Base-by-base conservation (phyloP, 1,284 basidiomycete genomes). In the Moesziomyces globuligerus region DNA sequence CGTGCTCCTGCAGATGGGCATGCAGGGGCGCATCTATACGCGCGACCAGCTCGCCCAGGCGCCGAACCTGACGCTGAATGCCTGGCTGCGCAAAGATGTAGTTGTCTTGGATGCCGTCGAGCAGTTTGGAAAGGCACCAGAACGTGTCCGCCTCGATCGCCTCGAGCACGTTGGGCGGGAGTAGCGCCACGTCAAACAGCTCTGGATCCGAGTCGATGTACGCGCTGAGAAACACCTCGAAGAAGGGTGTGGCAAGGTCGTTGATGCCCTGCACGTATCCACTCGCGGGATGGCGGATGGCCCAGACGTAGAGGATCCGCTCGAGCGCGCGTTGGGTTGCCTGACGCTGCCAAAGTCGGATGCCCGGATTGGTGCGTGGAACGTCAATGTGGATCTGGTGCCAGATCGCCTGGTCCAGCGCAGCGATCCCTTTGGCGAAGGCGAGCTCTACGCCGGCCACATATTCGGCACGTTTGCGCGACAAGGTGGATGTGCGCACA, bases 391-490 rank as follows among this genome's bases (percentile, higher is more conserved):
- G 66, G 46, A 82, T 81, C 51, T 81, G 80, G 50, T 81, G 80
- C 79, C 79, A 82, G 39, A 79, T 79, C 36, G 74, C 67, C 41
- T 74, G 75, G 44, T 81, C 79, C 6, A 79, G 65, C 11, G 58
- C 65, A 17, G 66, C 76, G 10, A 52, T 72, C 25, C 78, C 93
- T 44, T 90, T 87, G 10, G 90, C 89, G 81, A 98, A 98, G n/a
- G 95, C 91, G 18, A 94, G 86, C 72, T 93, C 89, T 4, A 96
- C 94, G 52, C 96, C 87, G 21, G 91, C 90, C 11, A 88, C 87
- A 80, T 98, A 98, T 83, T 98, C 95, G 70, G 90, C 89, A 45
- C 95, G 89, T 85, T 98, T 99, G 39, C 94, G 87, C 29, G 89
- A 86, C 15, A 98, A 86, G 0, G 91, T 92, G 0, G 88, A 85